Base-by-base conservation (phyloP, 1,284 basidiomycete genomes). In the Malassezia dermatis region DNA sequence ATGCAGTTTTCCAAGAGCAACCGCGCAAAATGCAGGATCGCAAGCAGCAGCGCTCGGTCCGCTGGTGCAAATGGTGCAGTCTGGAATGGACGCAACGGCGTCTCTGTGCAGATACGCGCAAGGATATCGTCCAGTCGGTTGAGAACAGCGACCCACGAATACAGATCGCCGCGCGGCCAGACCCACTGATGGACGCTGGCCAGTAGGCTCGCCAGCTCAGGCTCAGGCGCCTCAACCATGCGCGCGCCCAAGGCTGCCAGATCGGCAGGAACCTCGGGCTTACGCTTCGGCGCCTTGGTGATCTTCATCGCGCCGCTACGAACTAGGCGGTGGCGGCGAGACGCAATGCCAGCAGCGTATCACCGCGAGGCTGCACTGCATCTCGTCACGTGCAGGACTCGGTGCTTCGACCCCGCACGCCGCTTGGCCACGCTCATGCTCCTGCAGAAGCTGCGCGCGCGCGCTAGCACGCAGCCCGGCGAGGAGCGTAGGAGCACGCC, bases 1-100 rank as follows among this genome's bases (percentile, higher is more conserved):
- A 93, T 98, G 56, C 91, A 94, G 76, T 96, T 96, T 78, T 98
- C 94, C 69, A 99, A 79, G 48, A 99, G 78, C 42, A 98, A 78
- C 51, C 88, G 82, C 76, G 89, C 84, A 65, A 98, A 93, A 63
- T 84, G 80, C 56, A 99, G 81, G 60, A 98, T 85, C 70, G 86
- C 84, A 59, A 85, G 82, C 13, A 94, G 75, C 3, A 84, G 79
- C 57, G 49, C 81, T 79, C 90, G 93, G 37, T 84, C 84, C 41
- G 80, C 76, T 0, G 84, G 82, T 0, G 83, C 83, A 72, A 98
- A 95, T 26, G 82, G 80, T 61, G 84, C 86, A 42, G 83, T 77
- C 76, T 98, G 71, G 17, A 74, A 54, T 19, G 62, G 63, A 48
- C 42, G 35, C n/a, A 74, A 53, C 45, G 65, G 65, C 76, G 96